Conservation (phyloP, 179 eudicot genomes). For the Actinidia chinensis region DNA sequence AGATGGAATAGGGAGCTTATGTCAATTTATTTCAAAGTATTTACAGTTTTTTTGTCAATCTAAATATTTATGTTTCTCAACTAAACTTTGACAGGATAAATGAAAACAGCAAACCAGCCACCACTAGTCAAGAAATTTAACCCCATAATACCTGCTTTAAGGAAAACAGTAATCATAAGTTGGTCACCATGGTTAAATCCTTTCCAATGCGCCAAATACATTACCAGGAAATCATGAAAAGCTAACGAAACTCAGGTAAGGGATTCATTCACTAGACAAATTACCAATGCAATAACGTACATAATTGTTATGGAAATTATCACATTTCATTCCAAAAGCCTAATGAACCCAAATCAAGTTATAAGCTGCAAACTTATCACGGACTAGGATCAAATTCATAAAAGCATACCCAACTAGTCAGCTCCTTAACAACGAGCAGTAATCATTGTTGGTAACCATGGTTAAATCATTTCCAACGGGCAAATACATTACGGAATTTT, state of each 20-base stretch:
- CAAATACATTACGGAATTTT: too few species aligned
- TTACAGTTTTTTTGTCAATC: too few species aligned
- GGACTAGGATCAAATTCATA: background rate
- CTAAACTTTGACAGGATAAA: background rate
- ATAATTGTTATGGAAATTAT: background rate
- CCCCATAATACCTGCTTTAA: background rate
- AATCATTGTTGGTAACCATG: too few species aligned
- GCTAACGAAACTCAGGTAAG: background rate
- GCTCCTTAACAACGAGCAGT: slow-evolving; percentile 81
- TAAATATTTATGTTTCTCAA: background rate
- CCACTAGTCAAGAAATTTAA: background rate
- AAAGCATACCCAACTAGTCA: slow-evolving; percentile 90
- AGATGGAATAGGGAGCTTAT: background rate
- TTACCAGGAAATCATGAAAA: background rate
- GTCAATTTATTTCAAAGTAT: too few species aligned
- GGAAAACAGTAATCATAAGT: background rate
- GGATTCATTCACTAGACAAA: slow-evolving; percentile 1
- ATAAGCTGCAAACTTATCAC: background rate
- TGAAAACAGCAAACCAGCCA: background rate
- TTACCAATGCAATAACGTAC: background rate
- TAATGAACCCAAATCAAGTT: background rate
- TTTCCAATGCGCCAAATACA: background rate
- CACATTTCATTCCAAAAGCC: background rate
- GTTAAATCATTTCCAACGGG: too few species aligned
- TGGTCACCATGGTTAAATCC: background rate